phyloP scores from a whole-genome alignment of 345 rosid genomes.

The Crucihimalaya himalaica region DNA sequence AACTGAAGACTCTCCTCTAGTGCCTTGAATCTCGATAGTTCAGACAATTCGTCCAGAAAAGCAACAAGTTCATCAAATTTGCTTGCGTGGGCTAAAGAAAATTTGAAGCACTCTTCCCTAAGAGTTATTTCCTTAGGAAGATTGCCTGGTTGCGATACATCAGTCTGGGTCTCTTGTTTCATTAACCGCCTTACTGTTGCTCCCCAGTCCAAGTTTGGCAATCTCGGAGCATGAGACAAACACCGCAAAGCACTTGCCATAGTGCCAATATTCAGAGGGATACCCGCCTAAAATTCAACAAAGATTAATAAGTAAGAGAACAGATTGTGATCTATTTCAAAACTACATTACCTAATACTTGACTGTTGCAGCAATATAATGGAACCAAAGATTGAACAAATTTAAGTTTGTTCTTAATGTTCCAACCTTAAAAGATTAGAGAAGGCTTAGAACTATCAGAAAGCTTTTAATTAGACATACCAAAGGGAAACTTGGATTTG shows the following conservation, averaged over 20 bases:
- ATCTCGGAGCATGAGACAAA: constrained; percentile 78
- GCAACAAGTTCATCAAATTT: constrained; percentile 61
- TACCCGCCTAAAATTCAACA: constrained; percentile 50
- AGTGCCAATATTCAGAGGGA: constrained; percentile 37
- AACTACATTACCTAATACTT: constrained; percentile 10
- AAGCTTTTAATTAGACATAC: constrained; percentile 45
- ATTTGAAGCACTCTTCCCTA: constrained; percentile 69
- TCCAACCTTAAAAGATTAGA: constrained; percentile 4
- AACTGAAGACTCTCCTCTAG: constrained; percentile 70
- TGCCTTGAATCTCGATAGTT: constrained; percentile 69
- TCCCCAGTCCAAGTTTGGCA: constrained; percentile 86
- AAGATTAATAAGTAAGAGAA: constrained; percentile 22
- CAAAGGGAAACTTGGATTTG: constrained; percentile 48
- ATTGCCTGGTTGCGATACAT: constrained; percentile 42
- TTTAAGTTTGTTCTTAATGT: not conserved
- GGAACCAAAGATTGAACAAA: not conserved
- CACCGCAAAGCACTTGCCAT: constrained; percentile 63
- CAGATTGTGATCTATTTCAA: not conserved
- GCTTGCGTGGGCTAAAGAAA: constrained; percentile 71
- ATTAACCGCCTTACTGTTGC: constrained; percentile 73
- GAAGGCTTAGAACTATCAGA: constrained; percentile 14
- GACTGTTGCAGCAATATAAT: not conserved
- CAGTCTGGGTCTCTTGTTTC: constrained; percentile 67
- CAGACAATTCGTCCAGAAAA: constrained; percentile 80
- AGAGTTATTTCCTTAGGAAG: constrained; percentile 47